Conservation (phyloP, 176 grass and related monocot species). For the Puya raimondii region DNA sequence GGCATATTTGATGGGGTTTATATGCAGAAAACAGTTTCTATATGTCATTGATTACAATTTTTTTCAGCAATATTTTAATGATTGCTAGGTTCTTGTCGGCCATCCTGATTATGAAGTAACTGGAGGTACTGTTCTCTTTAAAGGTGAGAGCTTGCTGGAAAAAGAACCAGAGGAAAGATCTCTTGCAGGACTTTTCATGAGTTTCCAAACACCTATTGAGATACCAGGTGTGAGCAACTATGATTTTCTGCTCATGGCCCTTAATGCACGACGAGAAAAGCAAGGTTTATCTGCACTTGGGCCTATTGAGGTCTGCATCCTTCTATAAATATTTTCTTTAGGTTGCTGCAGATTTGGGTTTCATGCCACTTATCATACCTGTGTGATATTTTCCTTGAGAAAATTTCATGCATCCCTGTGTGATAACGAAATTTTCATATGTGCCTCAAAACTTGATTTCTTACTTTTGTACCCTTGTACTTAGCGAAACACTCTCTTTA, state of each 20-base stretch:
- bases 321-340: not conserved
- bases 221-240: conserved; percentile 95
- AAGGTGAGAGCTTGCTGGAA: conserved; percentile 76
- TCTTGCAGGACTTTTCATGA: conserved; percentile 86
- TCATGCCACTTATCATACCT: not conserved
- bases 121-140: conserved; percentile 66
- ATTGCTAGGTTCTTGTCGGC: conserved; percentile 76
- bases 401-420: not conserved
- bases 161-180: conserved; percentile 96
- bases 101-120: conserved; percentile 93
- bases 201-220: conserved; percentile 83
- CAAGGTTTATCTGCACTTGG: conserved; percentile 44
- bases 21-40: no score
- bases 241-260: conserved; percentile 86
- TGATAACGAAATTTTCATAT: no score
- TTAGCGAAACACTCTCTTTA: no score
- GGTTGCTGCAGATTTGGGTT: not conserved
- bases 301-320: conserved; percentile 62
- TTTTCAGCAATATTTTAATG: not conserved
- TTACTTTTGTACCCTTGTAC: no score
- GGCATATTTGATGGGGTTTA: no score
- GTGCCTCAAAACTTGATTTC: no score
- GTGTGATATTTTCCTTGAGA: not conserved
- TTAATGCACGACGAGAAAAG: conserved; percentile 79
- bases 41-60: no score